Conservation (phyloP, 2,329 filamentous ascomycete genomes). For the Cladophialophora chaetospira region DNA sequence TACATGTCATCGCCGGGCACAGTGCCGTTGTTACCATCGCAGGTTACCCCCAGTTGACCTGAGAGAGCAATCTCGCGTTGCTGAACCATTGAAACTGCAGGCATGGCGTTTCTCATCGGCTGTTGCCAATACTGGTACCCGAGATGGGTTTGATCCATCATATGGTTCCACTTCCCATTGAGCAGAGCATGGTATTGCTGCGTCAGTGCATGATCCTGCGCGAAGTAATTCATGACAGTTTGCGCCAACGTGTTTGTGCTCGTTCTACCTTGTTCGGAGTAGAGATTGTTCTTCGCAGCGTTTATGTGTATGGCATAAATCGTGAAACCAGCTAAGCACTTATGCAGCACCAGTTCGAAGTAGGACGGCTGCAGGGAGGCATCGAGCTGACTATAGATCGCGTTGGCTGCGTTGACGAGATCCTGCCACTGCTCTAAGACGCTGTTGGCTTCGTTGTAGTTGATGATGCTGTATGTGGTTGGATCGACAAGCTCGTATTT, state of each 20-base stretch:
- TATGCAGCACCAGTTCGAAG: conserved; percentile 65
- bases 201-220: conserved; percentile 60
- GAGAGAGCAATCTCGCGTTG: conserved; percentile 59
- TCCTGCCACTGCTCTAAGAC: conserved; percentile 59
- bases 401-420: conserved; percentile 57
- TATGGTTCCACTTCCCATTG: conserved; percentile 64
- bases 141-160: conserved; percentile 59
- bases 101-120: conserved; percentile 69
- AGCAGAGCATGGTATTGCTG: conserved; percentile 60
- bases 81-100: conserved; percentile 63
- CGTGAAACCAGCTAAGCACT: conserved; percentile 59
- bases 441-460: conserved; percentile 65
- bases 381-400: conserved; percentile 58
- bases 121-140: conserved; percentile 66
- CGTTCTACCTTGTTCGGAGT: conserved; percentile 59
- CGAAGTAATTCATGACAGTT: conserved; percentile 56
- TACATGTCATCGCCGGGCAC: conserved; percentile 68
- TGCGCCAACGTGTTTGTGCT: conserved; percentile 58
- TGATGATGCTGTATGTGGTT: conserved; percentile 60
- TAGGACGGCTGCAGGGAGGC: conserved; percentile 58
- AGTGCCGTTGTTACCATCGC: conserved; percentile 67
- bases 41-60: conserved; percentile 64
- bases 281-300: conserved; percentile 56
- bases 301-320: conserved; percentile 58
- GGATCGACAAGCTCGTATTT: conserved; percentile 66